Conservation (phyloP, 495 filamentous ascomycete genomes). For the Penicillium crystallinum region DNA sequence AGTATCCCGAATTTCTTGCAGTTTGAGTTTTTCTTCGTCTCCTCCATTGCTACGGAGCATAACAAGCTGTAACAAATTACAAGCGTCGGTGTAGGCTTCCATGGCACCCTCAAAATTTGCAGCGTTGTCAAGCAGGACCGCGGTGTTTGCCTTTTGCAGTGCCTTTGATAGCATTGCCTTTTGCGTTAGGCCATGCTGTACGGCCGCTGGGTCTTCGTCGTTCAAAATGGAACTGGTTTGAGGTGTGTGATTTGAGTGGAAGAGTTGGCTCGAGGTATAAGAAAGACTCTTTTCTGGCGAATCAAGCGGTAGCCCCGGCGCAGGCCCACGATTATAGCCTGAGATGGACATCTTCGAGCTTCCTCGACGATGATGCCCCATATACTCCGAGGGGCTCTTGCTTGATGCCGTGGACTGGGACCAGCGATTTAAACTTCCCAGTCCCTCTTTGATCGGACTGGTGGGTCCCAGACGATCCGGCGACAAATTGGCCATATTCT, state of each 20-base stretch:
- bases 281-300: constrained; percentile 3
- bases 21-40: constrained; percentile 74
- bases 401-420: constrained; percentile 73
- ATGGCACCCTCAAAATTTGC: constrained; percentile 91
- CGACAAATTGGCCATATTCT: constrained; percentile 10
- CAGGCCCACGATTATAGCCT: constrained; percentile 13
- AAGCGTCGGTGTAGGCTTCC: constrained; percentile 87
- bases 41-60: constrained; percentile 74
- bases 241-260: constrained; percentile 11
- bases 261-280: constrained; percentile 17
- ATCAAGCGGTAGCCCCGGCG: constrained; percentile 13
- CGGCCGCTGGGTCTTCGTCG: constrained; percentile 22
- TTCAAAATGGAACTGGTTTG: too few relatives aligned
- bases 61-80: constrained; percentile 77
- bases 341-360: constrained; percentile 53
- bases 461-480: constrained; percentile 21
- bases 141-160: constrained; percentile 89
- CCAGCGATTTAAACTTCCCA: constrained; percentile 77
- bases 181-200: constrained; percentile 55
- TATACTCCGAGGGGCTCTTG: constrained; percentile 46
- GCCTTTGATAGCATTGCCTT: constrained; percentile 92
- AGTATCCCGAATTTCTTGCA: constrained; percentile 83
- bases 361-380: constrained; percentile 41
- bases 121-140: constrained; percentile 89
- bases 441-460: constrained; percentile 53